Percentiles rank a stretch among this genome's conserved stretches.
Evolutionary conservation across 2,329 filamentous ascomycete species (phyloP).

Genomic region (Hypoxylon sp.): DNA sequence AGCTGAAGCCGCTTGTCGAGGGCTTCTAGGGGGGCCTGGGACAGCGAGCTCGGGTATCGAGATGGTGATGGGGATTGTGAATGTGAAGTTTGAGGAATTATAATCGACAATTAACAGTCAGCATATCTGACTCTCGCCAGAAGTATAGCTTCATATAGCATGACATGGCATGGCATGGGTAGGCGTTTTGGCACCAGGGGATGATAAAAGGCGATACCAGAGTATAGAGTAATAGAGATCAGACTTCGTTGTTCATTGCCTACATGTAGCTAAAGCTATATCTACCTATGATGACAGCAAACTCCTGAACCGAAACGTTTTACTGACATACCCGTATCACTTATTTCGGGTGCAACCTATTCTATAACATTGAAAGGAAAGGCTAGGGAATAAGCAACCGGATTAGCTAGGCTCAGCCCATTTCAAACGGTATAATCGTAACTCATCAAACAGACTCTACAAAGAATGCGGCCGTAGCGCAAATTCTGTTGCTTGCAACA

Average conservation of each 20-base stretch:
- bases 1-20: conserved; percentile 58
- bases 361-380: conserved; percentile 8
- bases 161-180: neutral
- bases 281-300: conserved; percentile 16
- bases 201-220: conserved; percentile 21
- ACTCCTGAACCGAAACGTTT: neutral
- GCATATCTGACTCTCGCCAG: neutral
- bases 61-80: neutral
- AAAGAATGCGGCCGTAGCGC: neutral
- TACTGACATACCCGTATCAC: neutral
- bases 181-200: conserved; percentile 8
- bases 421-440: conserved; percentile 7
- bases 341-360: neutral
- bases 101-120: neutral
- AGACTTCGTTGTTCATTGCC: neutral
- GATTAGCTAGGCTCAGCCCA: neutral
- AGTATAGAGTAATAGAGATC: conserved; percentile 9
- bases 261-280: neutral
- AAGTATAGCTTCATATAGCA: conserved; percentile 8
- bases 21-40: conserved; percentile 54
- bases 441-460: conserved; percentile 7
- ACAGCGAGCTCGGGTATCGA: neutral
- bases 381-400: conserved; percentile 4
- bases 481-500: neutral
- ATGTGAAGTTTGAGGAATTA: neutral